Conservation (phyloP, 495 filamentous ascomycete species). For the Podospora comata region DNA sequence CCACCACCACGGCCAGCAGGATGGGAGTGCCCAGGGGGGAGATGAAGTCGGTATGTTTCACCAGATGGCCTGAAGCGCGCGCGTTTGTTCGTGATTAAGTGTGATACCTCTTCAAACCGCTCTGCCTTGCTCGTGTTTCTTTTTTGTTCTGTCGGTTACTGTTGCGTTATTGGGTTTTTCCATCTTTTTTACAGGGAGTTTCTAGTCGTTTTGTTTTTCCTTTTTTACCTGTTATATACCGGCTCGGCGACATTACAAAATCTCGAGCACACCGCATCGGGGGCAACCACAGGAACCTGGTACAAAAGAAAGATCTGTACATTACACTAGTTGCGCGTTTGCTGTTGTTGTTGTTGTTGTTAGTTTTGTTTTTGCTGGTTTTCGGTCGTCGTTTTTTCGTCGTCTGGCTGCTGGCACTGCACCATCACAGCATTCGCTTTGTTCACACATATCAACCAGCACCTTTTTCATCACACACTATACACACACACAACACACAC, state of each 20-base stretch:
- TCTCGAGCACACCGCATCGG: constrained; percentile 32
- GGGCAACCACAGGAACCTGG: constrained; percentile 37
- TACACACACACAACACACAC: constrained; percentile 10
- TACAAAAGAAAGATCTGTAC: constrained; percentile 43
- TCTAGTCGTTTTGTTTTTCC: constrained; percentile 28
- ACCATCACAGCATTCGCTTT: constrained; percentile 35
- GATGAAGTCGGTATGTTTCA: constrained; percentile 97
- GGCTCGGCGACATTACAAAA: constrained; percentile 35
- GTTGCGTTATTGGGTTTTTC: constrained; percentile 24
- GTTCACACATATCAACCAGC: constrained; percentile 37
- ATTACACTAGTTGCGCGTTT: constrained; percentile 42
- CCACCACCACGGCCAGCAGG: constrained; percentile 72
- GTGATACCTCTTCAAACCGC: constrained; percentile 46
- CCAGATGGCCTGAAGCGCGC: constrained; percentile 60
- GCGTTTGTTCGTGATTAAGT: constrained; percentile 49
- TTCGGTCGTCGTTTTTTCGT: constrained; percentile 34
- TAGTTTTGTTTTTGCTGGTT: constrained; percentile 40
- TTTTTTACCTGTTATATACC: constrained; percentile 46
- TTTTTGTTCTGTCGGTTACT: constrained; percentile 21
- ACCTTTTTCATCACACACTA: constrained; percentile 25
- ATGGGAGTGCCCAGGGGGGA: constrained; percentile 63
- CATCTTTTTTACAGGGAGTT: constrained; percentile 22
- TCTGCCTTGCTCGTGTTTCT: constrained; percentile 5
- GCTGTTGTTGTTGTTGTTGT: constrained; percentile 26
- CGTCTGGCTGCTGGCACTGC: constrained; percentile 38